Conservation (phyloP, 331 rosid species). For the Rosa hybrid region DNA sequence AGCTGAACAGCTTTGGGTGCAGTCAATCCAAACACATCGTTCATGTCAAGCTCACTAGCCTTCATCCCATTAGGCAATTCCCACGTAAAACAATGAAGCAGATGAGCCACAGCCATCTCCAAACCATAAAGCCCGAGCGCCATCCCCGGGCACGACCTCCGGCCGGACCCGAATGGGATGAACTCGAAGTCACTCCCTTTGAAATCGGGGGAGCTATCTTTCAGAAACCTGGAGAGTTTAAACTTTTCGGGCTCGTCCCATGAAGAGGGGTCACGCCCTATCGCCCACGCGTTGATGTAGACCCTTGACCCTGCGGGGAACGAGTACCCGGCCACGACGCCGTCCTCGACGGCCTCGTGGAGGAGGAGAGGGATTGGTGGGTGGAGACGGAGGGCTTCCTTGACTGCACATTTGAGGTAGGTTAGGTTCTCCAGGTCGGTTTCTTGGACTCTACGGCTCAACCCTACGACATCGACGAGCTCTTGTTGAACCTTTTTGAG, state of each 20-base stretch:
- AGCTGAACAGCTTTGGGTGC: constrained; percentile 56
- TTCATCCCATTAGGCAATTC: constrained; percentile 50
- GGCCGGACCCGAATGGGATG: constrained; percentile 59
- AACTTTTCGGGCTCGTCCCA: constrained; percentile 53
- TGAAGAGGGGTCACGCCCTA: constrained; percentile 34
- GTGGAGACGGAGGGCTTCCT: constrained; percentile 64
- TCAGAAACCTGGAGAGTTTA: constrained; percentile 46
- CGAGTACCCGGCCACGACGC: constrained; percentile 32
- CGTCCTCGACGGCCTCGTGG: constrained; percentile 46
- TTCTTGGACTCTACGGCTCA: constrained; percentile 39
- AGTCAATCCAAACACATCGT: constrained; percentile 58
- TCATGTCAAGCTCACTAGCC: constrained; percentile 52
- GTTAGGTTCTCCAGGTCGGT: constrained; percentile 38
- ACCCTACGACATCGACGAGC: constrained; percentile 37
- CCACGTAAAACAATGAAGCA: constrained; percentile 59
- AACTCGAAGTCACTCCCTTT: constrained; percentile 57
- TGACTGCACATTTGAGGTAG: constrained; percentile 40
- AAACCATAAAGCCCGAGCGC: constrained; percentile 51
- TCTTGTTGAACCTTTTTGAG: constrained; percentile 44
- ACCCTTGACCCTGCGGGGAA: constrained; percentile 44
- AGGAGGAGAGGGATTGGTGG: constrained; percentile 64
- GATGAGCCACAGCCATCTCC: constrained; percentile 47
- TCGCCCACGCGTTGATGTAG: constrained; percentile 56
- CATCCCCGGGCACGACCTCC: constrained; percentile 64
- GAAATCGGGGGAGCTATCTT: constrained; percentile 38